Conservation (phyloP, 495 filamentous ascomycete genomes). For the Penicillium flavigenum region DNA sequence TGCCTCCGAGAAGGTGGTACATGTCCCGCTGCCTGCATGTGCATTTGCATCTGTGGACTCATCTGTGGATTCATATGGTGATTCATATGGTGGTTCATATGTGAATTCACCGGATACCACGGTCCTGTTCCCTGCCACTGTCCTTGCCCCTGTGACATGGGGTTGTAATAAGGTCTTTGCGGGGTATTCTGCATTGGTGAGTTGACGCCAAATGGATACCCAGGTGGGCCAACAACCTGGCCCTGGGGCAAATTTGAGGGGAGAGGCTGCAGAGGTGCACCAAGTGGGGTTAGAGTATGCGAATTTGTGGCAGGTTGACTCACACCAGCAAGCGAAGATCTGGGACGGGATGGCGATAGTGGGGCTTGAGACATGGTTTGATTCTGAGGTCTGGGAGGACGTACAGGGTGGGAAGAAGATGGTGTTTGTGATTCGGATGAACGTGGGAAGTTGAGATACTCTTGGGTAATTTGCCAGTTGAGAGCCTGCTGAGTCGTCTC, state of each 20-base stretch:
- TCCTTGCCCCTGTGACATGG: not conserved
- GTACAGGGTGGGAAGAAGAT: not conserved
- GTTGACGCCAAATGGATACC: not conserved
- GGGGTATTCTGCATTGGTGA: not conserved
- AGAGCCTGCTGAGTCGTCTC: not conserved
- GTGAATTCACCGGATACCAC: not conserved
- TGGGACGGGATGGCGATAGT: not conserved
- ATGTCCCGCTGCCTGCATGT: not conserved
- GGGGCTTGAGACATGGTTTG: not conserved
- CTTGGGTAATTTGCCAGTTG: not conserved
- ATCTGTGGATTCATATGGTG: not conserved
- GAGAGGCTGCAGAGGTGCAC: not conserved
- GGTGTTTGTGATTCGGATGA: not conserved
- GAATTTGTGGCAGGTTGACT: not conserved
- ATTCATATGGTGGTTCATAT: not conserved
- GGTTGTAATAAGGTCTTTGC: not conserved
- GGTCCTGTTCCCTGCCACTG: not conserved
- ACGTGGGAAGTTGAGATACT: slow-evolving; percentile 2
- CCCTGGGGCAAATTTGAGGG: not conserved
- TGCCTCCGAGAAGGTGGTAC: not conserved
- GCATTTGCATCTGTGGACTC: not conserved
- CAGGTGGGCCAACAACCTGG: not conserved
- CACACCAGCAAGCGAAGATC: not conserved
- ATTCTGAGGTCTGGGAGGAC: not conserved
- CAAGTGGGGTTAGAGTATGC: not conserved